Conservation (phyloP, 2,329 filamentous ascomycete genomes). For the Sporothrix luriei region DNA sequence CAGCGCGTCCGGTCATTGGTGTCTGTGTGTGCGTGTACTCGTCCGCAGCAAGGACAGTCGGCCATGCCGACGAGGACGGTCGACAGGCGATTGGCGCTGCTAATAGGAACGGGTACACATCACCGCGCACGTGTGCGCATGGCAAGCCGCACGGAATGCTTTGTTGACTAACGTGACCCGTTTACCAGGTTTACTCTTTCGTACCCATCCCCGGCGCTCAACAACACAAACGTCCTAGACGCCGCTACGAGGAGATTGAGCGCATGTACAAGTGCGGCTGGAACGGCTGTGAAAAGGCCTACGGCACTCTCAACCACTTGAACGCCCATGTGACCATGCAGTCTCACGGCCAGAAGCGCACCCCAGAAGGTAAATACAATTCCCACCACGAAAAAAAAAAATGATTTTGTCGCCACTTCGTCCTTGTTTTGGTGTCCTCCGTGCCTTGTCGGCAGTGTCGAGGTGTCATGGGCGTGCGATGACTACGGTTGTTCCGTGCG, state of each 20-base stretch:
- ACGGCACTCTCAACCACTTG: constrained; percentile 93
- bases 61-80: neutral
- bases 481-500: neutral
- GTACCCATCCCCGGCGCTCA: constrained; percentile 96
- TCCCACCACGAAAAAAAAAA: neutral
- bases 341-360: constrained; percentile 89
- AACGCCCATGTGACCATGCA: constrained; percentile 99
- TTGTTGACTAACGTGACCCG: constrained; percentile 37
- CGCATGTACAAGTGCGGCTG: constrained; percentile 99
- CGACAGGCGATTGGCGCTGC: neutral
- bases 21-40: neutral
- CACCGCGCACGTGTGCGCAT: neutral
- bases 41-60: neutral
- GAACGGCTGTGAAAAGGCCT: constrained; percentile 98
- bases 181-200: constrained; percentile 87
- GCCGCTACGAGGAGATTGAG: constrained; percentile 97
- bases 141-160: neutral
- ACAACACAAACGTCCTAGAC: constrained; percentile 91
- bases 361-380: constrained; percentile 80
- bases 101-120: neutral
- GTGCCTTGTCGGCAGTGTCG: neutral
- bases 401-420: constrained; percentile 8
- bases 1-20: too few relatives aligned
- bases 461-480: neutral
- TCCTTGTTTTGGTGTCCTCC: constrained; percentile 26